Evolutionary conservation across 257 asterid species (phyloP).

Genomic region (Nemophila menziesii): DNA sequence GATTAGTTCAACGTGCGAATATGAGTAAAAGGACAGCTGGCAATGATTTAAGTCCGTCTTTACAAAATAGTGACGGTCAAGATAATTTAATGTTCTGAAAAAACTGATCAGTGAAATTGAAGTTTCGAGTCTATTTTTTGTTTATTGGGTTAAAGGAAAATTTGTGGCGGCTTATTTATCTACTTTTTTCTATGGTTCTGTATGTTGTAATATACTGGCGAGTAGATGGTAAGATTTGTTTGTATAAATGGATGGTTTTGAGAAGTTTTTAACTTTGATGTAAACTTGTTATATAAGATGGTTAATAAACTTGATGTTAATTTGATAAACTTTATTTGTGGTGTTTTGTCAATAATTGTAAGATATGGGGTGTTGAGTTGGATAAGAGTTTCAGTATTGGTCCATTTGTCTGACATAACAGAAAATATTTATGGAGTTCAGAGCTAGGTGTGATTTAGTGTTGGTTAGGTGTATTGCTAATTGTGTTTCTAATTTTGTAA

Average conservation of each 20-base stretch:
- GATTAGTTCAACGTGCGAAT: conserved; percentile 42
- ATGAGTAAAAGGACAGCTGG: conserved; percentile 13
- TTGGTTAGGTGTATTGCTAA: no score
- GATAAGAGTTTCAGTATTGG: no score
- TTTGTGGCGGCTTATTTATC: not conserved
- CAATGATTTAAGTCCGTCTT: not conserved
- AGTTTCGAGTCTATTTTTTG: not conserved
- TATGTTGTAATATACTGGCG: not conserved
- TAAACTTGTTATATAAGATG: not conserved
- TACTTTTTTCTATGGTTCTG: not conserved
- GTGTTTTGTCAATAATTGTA: no score
- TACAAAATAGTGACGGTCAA: not conserved
- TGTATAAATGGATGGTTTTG: not conserved
- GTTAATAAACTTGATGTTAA: not conserved
- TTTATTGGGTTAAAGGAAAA: not conserved
- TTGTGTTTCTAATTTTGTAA: no score
- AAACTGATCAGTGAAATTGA: not conserved
- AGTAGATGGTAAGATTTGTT: not conserved
- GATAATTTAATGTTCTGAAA: not conserved
- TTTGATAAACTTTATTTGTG: not conserved
- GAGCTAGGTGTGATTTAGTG: no score
- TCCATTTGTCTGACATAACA: no score
- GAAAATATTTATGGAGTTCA: no score
- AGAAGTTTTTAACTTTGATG: not conserved
- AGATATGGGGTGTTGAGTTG: no score